Evolutionary conservation across 306 rosid species (phyloP).

Genomic region (Leucaena leucocephala): DNA sequence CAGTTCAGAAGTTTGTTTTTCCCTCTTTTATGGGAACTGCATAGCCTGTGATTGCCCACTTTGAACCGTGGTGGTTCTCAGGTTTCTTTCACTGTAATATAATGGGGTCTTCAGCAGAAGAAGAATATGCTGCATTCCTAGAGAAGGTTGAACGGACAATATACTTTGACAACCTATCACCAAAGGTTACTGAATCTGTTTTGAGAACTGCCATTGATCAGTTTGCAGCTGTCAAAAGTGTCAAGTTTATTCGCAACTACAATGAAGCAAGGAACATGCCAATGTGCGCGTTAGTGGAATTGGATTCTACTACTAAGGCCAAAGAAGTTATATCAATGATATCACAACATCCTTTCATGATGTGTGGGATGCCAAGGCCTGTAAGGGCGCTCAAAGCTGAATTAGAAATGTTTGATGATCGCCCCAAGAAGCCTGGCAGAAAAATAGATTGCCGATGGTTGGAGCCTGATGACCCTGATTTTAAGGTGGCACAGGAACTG

Average conservation of each 20-base stretch:
- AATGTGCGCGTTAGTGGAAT: slow-evolving; percentile 65
- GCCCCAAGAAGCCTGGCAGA: slow-evolving; percentile 63
- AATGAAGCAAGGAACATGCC: slow-evolving; percentile 53
- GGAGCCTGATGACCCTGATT: slow-evolving; percentile 64
- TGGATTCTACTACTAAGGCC: slow-evolving; percentile 65
- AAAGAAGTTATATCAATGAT: slow-evolving; percentile 44
- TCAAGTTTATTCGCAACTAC: slow-evolving; percentile 74
- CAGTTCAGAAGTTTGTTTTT: background rate
- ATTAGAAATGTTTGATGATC: slow-evolving; percentile 76
- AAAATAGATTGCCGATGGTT: slow-evolving; percentile 55
- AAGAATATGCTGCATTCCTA: slow-evolving; percentile 61
- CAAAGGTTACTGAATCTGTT: slow-evolving; percentile 75
- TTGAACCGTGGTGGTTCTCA: slow-evolving; percentile 31
- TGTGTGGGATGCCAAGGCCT: slow-evolving; percentile 89
- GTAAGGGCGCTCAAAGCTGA: slow-evolving; percentile 62
- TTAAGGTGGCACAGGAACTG: slow-evolving; percentile 53
- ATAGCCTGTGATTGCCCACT: slow-evolving; percentile 2
- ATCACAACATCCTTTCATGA: slow-evolving; percentile 66
- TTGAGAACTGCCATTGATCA: slow-evolving; percentile 69
- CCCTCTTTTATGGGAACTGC: background rate
- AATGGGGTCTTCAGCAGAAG: slow-evolving; percentile 58
- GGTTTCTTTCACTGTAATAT: slow-evolving; percentile 31
- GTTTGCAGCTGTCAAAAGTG: slow-evolving; percentile 61
- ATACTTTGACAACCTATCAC: slow-evolving; percentile 74
- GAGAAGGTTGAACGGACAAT: slow-evolving; percentile 69